Conservation (phyloP, 768 basidiomycete genomes). For the Termitomyces heimii region DNA sequence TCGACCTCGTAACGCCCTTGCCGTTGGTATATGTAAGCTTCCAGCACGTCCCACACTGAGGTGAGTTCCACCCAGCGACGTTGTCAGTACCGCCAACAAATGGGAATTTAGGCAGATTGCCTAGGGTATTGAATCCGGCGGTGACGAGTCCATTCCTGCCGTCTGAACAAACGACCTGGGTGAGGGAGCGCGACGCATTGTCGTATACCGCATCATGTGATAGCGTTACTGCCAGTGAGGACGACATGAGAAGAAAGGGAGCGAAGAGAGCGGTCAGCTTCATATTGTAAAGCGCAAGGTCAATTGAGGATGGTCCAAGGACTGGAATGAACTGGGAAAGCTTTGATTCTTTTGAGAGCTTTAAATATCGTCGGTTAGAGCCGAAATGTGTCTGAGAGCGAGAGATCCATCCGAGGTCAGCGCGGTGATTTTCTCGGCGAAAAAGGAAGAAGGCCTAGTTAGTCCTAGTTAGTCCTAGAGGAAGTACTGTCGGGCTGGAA, state of each 20-base stretch:
- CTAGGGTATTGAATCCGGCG: constrained; percentile 34
- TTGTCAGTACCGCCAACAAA: constrained; percentile 43
- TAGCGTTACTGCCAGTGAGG: constrained; percentile 8
- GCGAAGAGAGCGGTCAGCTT: constrained; percentile 9
- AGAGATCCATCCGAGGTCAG: not conserved
- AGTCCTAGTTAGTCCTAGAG: not conserved
- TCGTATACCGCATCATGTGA: constrained; percentile 41
- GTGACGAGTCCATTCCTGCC: constrained; percentile 38
- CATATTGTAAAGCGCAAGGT: constrained; percentile 1
- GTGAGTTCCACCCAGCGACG: constrained; percentile 38
- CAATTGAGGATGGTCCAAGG: not conserved
- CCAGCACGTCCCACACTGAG: constrained; percentile 52
- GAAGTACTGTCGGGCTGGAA: not conserved
- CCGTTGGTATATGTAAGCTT: constrained; percentile 32
- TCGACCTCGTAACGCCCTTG: constrained; percentile 18
- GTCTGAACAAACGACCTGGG: constrained; percentile 40
- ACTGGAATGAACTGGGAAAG: not conserved
- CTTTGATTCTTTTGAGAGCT: not conserved
- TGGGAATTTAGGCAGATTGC: constrained; percentile 44
- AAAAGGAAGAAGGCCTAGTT: no score
- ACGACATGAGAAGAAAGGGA: constrained; percentile 8
- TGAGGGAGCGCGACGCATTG: constrained; percentile 22
- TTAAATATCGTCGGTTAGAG: not conserved
- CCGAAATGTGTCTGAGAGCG: not conserved
- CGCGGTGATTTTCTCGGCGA: not conserved